Conservation (phyloP, 345 rosid genomes). For the Excoecaria cochinchinensis region DNA sequence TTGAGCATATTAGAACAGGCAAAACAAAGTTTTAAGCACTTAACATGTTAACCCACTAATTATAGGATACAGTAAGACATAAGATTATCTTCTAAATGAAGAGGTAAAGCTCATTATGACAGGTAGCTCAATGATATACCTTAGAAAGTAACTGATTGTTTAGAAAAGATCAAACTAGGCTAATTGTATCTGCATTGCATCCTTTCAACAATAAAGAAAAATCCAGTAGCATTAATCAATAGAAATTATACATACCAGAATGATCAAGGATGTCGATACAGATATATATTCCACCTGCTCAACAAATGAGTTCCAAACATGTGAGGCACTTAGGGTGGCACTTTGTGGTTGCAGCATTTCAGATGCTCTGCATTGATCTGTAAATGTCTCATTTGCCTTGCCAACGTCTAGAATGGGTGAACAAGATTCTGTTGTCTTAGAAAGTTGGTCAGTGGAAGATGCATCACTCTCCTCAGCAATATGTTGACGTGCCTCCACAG, state of each 20-base stretch:
- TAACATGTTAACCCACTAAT: neutral
- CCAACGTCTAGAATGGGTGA: slow-evolving; percentile 20
- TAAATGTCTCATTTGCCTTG: slow-evolving; percentile 18
- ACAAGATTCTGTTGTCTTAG: slow-evolving; percentile 35
- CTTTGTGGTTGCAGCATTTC: slow-evolving; percentile 30
- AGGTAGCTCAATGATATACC: neutral
- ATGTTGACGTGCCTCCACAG: slow-evolving; percentile 48
- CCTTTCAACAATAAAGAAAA: neutral
- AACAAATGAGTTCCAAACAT: slow-evolving; percentile 76
- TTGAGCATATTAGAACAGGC: no score
- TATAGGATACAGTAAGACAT: neutral
- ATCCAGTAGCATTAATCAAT: neutral
- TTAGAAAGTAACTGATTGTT: neutral
- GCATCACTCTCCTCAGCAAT: slow-evolving; percentile 29
- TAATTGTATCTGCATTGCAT: neutral
- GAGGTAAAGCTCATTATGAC: neutral
- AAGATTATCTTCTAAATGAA: neutral
- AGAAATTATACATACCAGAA: slow-evolving; percentile 54
- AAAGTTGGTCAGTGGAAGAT: slow-evolving; percentile 17
- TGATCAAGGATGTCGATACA: slow-evolving; percentile 73
- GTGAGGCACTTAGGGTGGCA: slow-evolving; percentile 45
- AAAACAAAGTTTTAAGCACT: neutral
- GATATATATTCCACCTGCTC: slow-evolving; percentile 84
- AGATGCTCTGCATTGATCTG: slow-evolving; percentile 24
- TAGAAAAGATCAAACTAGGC: neutral